These are phyloP conservation scores for Elsinoe batatas DNA, from an alignment of 2,329 filamentous ascomycete genomes.

Conservation along the genomic window DNA sequence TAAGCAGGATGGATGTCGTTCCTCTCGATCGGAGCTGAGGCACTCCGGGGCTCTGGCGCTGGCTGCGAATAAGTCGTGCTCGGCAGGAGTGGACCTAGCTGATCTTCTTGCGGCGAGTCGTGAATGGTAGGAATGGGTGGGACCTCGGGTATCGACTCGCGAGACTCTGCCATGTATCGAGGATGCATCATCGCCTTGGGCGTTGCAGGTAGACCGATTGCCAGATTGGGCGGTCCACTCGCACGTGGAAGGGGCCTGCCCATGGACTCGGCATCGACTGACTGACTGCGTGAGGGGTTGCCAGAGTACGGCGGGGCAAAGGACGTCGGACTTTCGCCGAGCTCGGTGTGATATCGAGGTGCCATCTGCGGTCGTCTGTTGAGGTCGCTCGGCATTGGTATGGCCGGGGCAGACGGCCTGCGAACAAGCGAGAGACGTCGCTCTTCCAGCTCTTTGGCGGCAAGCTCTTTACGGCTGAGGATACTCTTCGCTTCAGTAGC, in stretches of 20 bases:
- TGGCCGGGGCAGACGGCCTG: constrained; percentile 67
- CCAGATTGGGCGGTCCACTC: constrained; percentile 38
- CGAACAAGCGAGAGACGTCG: constrained; percentile 74
- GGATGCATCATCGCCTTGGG: constrained; percentile 81
- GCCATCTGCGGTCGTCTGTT: constrained; percentile 30
- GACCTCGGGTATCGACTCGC: constrained; percentile 43
- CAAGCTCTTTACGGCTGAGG: constrained; percentile 35
- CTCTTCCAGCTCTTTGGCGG: constrained; percentile 76
- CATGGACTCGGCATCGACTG: constrained; percentile 49
- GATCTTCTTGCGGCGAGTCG: constrained; percentile 25
- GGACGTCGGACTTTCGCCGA: constrained; percentile 36
- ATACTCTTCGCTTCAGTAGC: not conserved
- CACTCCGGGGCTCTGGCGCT: constrained; percentile 30
- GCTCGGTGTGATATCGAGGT: constrained; percentile 29
- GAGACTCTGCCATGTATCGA: constrained; percentile 52
- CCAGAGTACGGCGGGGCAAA: constrained; percentile 27
- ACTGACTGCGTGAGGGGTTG: constrained; percentile 49
- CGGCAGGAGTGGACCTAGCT: constrained; percentile 37
- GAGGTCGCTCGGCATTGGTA: constrained; percentile 57
- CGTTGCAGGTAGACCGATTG: constrained; percentile 77
- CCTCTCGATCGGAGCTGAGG: constrained; percentile 41
- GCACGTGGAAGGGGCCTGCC: constrained; percentile 28
- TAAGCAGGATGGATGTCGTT: constrained; percentile 22
- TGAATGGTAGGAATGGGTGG: constrained; percentile 42
- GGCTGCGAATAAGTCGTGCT: constrained; percentile 38